Percentiles rank a stretch among this genome's conserved stretches.
Conservation (phyloP, 345 rosid genomes). For the Citropsis articulata region DNA sequence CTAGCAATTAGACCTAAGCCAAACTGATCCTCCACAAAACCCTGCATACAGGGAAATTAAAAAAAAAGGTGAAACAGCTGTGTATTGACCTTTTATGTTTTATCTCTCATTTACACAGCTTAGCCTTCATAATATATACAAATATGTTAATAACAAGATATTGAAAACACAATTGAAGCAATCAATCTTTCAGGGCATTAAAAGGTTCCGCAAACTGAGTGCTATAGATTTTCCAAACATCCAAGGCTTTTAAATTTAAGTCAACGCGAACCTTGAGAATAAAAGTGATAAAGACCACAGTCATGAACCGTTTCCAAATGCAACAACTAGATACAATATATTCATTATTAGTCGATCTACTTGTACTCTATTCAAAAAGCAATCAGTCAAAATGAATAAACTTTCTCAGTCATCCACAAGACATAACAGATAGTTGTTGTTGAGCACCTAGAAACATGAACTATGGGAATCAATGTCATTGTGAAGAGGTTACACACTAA, state of each 20-base stretch:
- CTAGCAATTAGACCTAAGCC: constrained; percentile 77
- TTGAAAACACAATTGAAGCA: constrained; percentile 1
- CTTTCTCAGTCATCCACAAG: not conserved
- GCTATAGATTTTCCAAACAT: not conserved
- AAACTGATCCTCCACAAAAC: constrained; percentile 98
- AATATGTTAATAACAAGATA: not conserved
- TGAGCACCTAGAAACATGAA: not conserved
- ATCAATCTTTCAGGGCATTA: not conserved
- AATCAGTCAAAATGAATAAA: not conserved
- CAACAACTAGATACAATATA: not conserved
- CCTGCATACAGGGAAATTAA: constrained; percentile 35
- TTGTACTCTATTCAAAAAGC: not conserved
- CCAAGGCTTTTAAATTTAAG: not conserved
- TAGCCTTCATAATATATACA: not conserved
- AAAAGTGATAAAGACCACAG: not conserved
- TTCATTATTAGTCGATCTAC: not conserved
- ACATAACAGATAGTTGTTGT: not conserved
- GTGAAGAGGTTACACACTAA: not conserved
- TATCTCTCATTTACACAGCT: not conserved
- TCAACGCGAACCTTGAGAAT: not conserved
- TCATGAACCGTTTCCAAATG: not conserved
- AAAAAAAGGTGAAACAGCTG: not conserved
- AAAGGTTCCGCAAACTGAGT: not conserved
- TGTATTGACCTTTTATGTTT: not conserved
- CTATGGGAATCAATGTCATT: not conserved